Evolutionary conservation across 1,284 basidiomycete species (phyloP).

Genomic region (Vanrija sp.): DNA sequence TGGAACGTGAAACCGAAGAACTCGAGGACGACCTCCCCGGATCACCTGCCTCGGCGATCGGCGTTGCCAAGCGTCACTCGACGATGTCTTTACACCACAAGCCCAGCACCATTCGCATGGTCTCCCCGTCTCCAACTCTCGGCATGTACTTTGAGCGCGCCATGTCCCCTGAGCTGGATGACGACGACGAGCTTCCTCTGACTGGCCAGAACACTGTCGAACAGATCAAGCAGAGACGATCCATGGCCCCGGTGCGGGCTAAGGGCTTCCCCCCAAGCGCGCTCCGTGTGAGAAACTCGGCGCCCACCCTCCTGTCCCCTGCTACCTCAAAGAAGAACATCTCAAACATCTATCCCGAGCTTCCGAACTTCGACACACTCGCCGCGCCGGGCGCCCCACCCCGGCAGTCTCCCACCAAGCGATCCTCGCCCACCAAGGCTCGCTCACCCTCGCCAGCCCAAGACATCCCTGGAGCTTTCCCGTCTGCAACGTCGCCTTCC

Average conservation of each 20-base stretch:
- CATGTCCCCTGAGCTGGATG: neutral
- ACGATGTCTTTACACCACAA: conserved; percentile 28
- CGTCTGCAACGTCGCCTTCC: conserved; percentile 13
- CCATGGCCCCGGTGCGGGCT: conserved; percentile 26
- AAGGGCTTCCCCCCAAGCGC: neutral
- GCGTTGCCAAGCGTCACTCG: conserved; percentile 36
- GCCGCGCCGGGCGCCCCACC: neutral
- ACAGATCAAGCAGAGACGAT: conserved; percentile 31
- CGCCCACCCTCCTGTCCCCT: conserved; percentile 28
- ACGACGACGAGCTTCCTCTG: conserved; percentile 35
- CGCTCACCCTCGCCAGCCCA: neutral
- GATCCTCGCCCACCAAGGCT: neutral
- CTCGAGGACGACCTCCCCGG: conserved; percentile 24
- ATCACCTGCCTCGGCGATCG: conserved; percentile 43
- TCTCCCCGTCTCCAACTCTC: conserved; percentile 26
- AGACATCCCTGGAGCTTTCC: conserved; percentile 20
- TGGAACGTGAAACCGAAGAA: conserved; percentile 1
- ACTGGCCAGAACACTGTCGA: conserved; percentile 19
- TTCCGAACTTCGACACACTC: neutral
- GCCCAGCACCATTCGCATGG: conserved; percentile 38
- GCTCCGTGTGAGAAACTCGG: conserved; percentile 14
- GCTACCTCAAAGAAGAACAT: neutral
- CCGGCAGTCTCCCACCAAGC: neutral
- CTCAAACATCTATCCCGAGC: conserved; percentile 24
- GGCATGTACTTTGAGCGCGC: neutral